Conservation (phyloP, 1,284 basidiomycete genomes). For the Phellopilus nigrolimitatus region DNA sequence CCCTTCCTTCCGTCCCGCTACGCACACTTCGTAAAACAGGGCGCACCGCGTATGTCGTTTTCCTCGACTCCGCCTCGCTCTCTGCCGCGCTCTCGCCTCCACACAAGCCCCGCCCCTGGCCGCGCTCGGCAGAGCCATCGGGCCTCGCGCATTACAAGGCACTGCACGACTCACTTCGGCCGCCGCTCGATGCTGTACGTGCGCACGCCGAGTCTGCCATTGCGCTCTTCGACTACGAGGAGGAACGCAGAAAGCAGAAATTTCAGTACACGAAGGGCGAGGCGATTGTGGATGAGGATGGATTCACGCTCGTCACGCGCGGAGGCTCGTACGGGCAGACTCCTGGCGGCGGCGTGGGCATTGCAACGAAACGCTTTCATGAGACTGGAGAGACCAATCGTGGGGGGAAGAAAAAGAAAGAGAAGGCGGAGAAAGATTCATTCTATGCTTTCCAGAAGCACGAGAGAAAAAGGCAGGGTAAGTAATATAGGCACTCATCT, state of each 20-base stretch:
- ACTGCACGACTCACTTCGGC: slow-evolving; percentile 60
- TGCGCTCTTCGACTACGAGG: slow-evolving; percentile 70
- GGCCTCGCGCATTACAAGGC: slow-evolving; percentile 70
- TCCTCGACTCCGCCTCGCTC: slow-evolving; percentile 72
- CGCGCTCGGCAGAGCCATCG: slow-evolving; percentile 47
- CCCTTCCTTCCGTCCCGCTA: slow-evolving; percentile 50
- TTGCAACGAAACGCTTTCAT: slow-evolving; percentile 74
- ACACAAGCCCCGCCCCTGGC: slow-evolving; percentile 54
- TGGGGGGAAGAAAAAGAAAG: slow-evolving; percentile 60
- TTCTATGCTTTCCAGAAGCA: slow-evolving; percentile 89
- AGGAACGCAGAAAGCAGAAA: slow-evolving; percentile 57
- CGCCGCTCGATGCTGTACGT: slow-evolving; percentile 65
- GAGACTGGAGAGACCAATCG: slow-evolving; percentile 43
- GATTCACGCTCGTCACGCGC: slow-evolving; percentile 85
- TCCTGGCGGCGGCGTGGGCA: slow-evolving; percentile 71
- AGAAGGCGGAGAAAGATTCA: slow-evolving; percentile 62
- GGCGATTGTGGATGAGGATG: slow-evolving; percentile 86
- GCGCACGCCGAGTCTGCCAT: slow-evolving; percentile 75
- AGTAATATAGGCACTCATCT: slow-evolving; percentile 30
- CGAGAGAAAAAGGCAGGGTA: slow-evolving; percentile 82
- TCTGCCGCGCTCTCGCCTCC: slow-evolving; percentile 52
- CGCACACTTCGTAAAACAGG: slow-evolving; percentile 62
- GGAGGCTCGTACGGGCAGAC: slow-evolving; percentile 86
- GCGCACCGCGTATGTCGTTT: slow-evolving; percentile 68
- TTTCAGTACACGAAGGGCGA: slow-evolving; percentile 66